Evolutionary conservation across 164 flowering plant genomes (phyloP), one percentile per base, ranked within the genome.

Genomic region (Echeveria elegans): DNA sequence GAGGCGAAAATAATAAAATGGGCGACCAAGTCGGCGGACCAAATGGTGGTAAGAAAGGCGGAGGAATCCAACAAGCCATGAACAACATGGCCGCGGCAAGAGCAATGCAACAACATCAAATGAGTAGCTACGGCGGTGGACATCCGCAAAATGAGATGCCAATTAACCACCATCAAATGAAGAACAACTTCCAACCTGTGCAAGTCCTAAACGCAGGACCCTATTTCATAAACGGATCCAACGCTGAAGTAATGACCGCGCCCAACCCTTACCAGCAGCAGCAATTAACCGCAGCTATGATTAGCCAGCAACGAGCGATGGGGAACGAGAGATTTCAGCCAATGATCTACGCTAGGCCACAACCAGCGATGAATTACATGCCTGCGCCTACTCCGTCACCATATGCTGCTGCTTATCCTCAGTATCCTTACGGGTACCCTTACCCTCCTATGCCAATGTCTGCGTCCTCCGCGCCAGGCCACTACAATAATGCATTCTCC

Each of bases 301-400:
- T 88, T 95, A 85, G 85, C 73, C 98, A 89, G 70, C 92, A 89
- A 62, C 77, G 84, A 0, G 86, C 84, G 12, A 72, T 75, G 59
- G 94, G 88, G 4, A 83, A 83, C 59, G 87, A 86, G 38, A 65
- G 87, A 77, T 89, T 83, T 69, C 96, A 90, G 66, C 96, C 89
- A 0, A 88, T 94, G 96, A 87, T 86, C 91, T 89, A 89, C 64
- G 88, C 88, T 0, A 73, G 90, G 68, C 95, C 89, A 0, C 94
- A 92, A 1, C 90, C 97, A 6, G 89, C 93, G 0, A 81, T 83
- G 26, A 85, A 79, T 52, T 89, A 85, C 80, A 69, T 80, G 80
- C 83, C 88, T 0, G 73, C 71, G 32, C 77, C 68, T 2, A 65
- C 65, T 18, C 26, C 56, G 10, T 4, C 24, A 7, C 56, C 23